Base-by-base conservation (phyloP, 352 stramenopile species). In the Phytophthora sansomeana region DNA sequence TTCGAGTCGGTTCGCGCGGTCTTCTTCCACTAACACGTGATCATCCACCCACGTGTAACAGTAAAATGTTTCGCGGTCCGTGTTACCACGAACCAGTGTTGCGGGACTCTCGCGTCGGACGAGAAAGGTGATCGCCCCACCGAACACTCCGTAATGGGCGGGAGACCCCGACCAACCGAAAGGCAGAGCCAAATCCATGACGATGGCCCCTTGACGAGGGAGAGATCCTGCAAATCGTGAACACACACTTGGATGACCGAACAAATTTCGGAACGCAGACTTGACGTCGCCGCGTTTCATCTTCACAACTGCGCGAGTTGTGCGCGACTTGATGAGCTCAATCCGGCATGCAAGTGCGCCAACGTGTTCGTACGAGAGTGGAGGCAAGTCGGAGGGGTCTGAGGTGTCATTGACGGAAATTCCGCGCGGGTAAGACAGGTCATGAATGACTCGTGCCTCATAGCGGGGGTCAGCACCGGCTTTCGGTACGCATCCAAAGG, bases 1-100 rank as follows among this genome's bases (percentile, higher is more conserved):
- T 5, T 51, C 8, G 10, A 65, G 58, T 1, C 63, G 53, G 14
- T 53, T 14, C 2, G 0, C 7, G 4, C 6, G 10, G 9, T 62
- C 54, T 28, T 36, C 13, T 28, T 77, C 63, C 6, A 77, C 58
- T 1, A 77, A 43, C 0, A 74, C 36, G 28, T 70, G 59, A 33
- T 77, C 59, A 32, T 74, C 69, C 0, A 71, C 58, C 58, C 62
- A 76, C 13, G 62, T 63, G 17, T 66, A 73, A 8, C 44, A 53
- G 30, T 63, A 77, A 29, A 70, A 77, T 8, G 58, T 13, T 10
- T 63, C 49, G 6, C 1, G 2, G 39, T 77, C 38, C 1, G 4
- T 43, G 8, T 9, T 54, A 1, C 5, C 10, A 6, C 2, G 36
- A 17, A 8, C 17, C 13, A 43, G 48, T 10, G 11, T 50, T 24